These are phyloP conservation scores for Pythium apleroticum DNA, from an alignment of 352 stramenopile species.

Conservation along the genomic window DNA sequence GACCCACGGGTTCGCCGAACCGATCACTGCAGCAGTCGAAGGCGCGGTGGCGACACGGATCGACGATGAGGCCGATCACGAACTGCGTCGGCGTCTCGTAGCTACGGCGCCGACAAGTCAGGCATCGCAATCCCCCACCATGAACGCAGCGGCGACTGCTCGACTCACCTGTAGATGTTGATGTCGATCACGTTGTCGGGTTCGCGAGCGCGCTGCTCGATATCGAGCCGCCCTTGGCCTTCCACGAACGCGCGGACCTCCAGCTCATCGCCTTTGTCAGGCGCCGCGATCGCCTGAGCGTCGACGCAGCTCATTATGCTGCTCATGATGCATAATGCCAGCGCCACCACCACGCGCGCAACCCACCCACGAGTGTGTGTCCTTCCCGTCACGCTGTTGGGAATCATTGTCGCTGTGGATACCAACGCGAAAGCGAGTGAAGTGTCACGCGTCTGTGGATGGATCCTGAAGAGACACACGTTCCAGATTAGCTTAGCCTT, in stretches of 20 bases:
- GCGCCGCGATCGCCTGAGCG: slow-evolving; percentile 60
- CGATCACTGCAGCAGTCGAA: slow-evolving; percentile 75
- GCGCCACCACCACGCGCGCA: neutral
- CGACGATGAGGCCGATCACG: slow-evolving; percentile 76
- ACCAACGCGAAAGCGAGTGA: too few relatives aligned
- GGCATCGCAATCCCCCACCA: too few relatives aligned
- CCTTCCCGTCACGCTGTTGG: neutral
- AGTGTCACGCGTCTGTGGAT: too few relatives aligned
- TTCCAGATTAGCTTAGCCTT: neutral
- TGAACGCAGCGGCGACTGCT: too few relatives aligned
- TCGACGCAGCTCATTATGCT: slow-evolving; percentile 2
- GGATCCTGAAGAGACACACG: slow-evolving; percentile 1
- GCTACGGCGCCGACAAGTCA: too few relatives aligned
- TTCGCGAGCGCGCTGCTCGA: slow-evolving; percentile 42
- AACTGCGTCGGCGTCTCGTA: slow-evolving; percentile 60
- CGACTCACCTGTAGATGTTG: slow-evolving; percentile 52
- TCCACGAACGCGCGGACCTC: slow-evolving; percentile 51
- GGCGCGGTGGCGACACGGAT: slow-evolving; percentile 63
- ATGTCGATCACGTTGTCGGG: slow-evolving; percentile 51
- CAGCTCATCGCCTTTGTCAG: slow-evolving; percentile 68
- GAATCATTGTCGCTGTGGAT: neutral
- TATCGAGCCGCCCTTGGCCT: slow-evolving; percentile 41
- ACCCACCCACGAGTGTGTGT: neutral
- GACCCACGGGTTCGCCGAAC: slow-evolving; percentile 70
- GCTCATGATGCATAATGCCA: too few relatives aligned